Evolutionary conservation across 2,329 filamentous ascomycete species (phyloP), one percentile per base, ranked within the genome.

Genomic region (Apiospora koreana): DNA sequence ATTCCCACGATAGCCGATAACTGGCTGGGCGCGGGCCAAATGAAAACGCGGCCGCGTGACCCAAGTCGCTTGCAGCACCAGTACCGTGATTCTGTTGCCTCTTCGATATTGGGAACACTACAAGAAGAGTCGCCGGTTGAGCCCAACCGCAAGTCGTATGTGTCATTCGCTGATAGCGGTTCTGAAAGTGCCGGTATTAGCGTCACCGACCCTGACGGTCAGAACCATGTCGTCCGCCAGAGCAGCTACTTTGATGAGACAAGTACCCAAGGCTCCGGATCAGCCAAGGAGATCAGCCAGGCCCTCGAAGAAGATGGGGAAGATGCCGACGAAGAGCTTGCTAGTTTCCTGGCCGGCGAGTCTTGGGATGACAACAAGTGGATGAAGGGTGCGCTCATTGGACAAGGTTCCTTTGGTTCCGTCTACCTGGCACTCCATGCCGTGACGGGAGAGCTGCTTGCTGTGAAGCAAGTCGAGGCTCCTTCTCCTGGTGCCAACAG

Each of bases 341-440:
- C 92, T 75, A 95, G 95, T 78, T 98, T 98, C 86, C 86, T 98
- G 50, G 91, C 94, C 43, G 94, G 94, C 73, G 94, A 98, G 79
- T 97, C 94, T 10, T 98, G 96, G 91, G 95, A 97, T 74, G 95
- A 97, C 73, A 93, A 95, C 84, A 97, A 97, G 81, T 99, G 97
- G 93, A 98, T 99, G 94, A 98, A 98, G 85, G 96, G 96, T 78
- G 95, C 95, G 42, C 86, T 98, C 73, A 99, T 99, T 75, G 96
- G 96, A 42, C 94, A 98, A 82, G 96, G 96, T 73, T 98, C 95
- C 5, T 99, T 99, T 78, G 96, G 96, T 77, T 95, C 92, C 76
- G 96, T 99, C 68, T 99, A 97, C 82, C 88, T 99, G 66, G 96
- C 96, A 35, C 87, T 99, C 42, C 96, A 99, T 80, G 94, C 96